phyloP scores from a whole-genome alignment of 148 eudicot genomes.

The Rhododendron vialii region DNA sequence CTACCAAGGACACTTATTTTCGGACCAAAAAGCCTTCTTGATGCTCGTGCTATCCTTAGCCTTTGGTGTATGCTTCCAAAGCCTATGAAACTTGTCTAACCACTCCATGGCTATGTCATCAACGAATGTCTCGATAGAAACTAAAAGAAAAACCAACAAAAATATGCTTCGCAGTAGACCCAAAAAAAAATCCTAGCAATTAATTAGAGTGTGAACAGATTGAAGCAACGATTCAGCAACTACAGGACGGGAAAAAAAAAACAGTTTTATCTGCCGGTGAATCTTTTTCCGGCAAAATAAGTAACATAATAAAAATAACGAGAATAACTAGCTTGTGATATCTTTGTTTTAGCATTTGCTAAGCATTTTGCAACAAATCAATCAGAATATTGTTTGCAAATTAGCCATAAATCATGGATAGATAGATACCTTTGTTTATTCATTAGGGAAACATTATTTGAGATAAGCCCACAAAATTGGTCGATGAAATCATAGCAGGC shows the following conservation, averaged over 20 bases:
- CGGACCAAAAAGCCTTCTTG: too few species aligned
- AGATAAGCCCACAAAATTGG: slow-evolving; percentile 40
- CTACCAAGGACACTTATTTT: too few species aligned
- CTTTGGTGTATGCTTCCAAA: too few species aligned
- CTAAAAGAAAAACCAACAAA: not conserved
- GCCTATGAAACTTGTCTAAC: too few species aligned
- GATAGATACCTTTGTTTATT: slow-evolving; percentile 49
- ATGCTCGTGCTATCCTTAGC: too few species aligned
- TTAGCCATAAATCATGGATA: not conserved
- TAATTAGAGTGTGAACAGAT: not conserved
- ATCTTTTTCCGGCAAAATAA: not conserved
- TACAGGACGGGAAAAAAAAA: not conserved
- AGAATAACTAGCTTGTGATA: not conserved
- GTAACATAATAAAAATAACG: too few species aligned
- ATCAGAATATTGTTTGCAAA: not conserved
- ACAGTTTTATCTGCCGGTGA: not conserved
- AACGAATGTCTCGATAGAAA: too few species aligned
- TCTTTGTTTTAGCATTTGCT: not conserved
- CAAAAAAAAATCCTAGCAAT: not conserved
- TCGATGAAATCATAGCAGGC: slow-evolving; percentile 64
- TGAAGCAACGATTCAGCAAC: not conserved
- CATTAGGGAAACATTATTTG: slow-evolving; percentile 46
- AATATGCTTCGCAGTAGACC: not conserved
- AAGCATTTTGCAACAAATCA: not conserved
- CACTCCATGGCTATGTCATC: too few species aligned